Conservation (phyloP, 495 filamentous ascomycete species). For the Xylaria cubensis region DNA sequence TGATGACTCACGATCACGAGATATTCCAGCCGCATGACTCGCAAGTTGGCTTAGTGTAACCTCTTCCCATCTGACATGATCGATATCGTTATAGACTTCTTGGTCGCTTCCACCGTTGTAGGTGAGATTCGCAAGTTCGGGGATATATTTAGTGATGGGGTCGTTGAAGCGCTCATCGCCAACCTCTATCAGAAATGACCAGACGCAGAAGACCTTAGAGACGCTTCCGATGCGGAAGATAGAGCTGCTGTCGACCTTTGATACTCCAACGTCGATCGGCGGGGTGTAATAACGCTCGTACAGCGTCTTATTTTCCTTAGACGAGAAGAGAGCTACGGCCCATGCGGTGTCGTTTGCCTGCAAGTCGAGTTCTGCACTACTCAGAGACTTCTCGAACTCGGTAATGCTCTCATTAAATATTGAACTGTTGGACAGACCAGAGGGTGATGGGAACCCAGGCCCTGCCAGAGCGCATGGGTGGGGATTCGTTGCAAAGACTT, state of each 20-base stretch:
- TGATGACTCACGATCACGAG: slow-evolving; percentile 21
- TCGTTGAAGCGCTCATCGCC: slow-evolving; percentile 45
- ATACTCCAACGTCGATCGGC: slow-evolving; percentile 30
- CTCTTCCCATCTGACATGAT: slow-evolving; percentile 52
- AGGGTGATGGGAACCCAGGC: slow-evolving; percentile 10
- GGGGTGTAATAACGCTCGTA: slow-evolving; percentile 34
- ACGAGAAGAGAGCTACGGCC: slow-evolving; percentile 43
- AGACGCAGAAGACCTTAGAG: slow-evolving; percentile 52
- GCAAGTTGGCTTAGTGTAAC: slow-evolving; percentile 45
- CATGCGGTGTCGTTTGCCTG: slow-evolving; percentile 39
- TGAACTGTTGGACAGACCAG: slow-evolving; percentile 3
- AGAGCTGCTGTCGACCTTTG: slow-evolving; percentile 46
- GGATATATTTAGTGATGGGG: slow-evolving; percentile 51
- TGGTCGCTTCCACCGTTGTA: background rate
- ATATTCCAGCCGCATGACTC: slow-evolving; percentile 19
- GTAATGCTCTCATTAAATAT: background rate
- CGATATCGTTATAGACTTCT: slow-evolving; percentile 20
- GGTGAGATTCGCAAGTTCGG: slow-evolving; percentile 33
- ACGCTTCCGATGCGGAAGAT: slow-evolving; percentile 56
- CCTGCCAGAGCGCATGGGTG: background rate
- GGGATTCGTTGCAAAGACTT: background rate
- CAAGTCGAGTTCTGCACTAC: background rate
- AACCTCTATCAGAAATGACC: slow-evolving; percentile 44
- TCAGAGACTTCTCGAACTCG: background rate
- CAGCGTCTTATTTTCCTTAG: slow-evolving; percentile 32